Percentiles rank a stretch among this genome's conserved stretches.
These are phyloP conservation scores for Naganishia randhawae DNA, from an alignment of 768 basidiomycete species.

Conservation along the genomic window DNA sequence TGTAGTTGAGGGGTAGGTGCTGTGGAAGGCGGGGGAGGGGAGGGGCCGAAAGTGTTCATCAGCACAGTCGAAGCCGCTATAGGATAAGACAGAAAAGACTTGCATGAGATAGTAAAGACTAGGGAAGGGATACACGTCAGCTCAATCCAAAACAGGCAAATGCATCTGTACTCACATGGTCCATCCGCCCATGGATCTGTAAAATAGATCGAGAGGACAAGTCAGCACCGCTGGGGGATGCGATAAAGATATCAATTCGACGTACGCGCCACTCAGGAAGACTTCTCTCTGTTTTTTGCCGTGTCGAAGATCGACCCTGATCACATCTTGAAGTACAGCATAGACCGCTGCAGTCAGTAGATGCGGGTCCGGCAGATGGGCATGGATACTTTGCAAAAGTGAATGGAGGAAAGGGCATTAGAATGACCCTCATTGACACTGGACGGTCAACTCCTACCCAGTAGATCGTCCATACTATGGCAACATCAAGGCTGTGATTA, in stretches of 20 bases:
- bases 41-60: background rate
- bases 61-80: background rate
- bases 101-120: slow-evolving; percentile 44
- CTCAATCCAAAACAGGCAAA: background rate
- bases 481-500: background rate
- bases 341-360: slow-evolving; percentile 47
- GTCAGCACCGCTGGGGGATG: slow-evolving; percentile 14
- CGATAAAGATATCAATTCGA: slow-evolving; percentile 19
- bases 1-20: slow-evolving; percentile 28
- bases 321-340: slow-evolving; percentile 47
- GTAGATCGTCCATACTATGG: slow-evolving; percentile 48
- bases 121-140: background rate
- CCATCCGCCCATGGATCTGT: slow-evolving; percentile 30
- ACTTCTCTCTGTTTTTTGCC: slow-evolving; percentile 47
- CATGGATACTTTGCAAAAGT: slow-evolving; percentile 35
- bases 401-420: background rate
- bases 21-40: slow-evolving; percentile 2
- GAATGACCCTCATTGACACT: background rate
- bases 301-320: slow-evolving; percentile 37
- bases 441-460: slow-evolving; percentile 32
- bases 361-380: slow-evolving; percentile 42
- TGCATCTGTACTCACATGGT: background rate
- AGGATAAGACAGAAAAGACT: background rate
- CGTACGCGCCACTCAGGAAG: slow-evolving; percentile 48
- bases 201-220: background rate